Evolutionary conservation across 2,329 filamentous ascomycete genomes (phyloP), one percentile per base, ranked within the genome.

Genomic region (Chaetomiaceae sp.): DNA sequence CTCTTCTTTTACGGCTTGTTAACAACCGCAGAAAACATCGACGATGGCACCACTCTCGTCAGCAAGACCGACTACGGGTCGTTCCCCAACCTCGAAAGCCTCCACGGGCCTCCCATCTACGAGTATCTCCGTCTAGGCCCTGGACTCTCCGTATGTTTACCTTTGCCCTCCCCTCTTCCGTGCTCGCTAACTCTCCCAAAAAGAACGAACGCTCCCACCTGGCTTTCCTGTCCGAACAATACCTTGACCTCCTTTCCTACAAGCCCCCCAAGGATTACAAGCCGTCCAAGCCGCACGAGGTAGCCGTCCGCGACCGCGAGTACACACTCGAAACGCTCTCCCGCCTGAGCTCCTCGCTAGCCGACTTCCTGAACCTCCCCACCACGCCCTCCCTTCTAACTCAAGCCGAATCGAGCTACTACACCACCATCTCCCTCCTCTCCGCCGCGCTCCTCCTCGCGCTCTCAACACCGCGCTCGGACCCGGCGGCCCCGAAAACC

Each of bases 131-230:
- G 71, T n/a, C 61, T 78, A 19, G 79, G 79, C 0, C 78, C 79
- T 3, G 65, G 67, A 1, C 71, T 73, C 34, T 77, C 77, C 12
- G 78, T 81, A 66, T n/a, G n/a, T n/a, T n/a, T n/a, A 44, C 72
- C 23, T 19, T 21, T 34, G 20, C 27, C 25, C 14, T 13, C 3
- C 13, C 20, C n/a, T 10, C 8, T 17, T 25, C 2, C 13, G 5
- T 14, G 12, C 6, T 35, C 3, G 5, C 25, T 30, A 16, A 19
- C 25, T 50, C 40, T 16, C 6, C 17, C 20, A 53, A n/a, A n/a
- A n/a, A 81, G 77, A 73, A 73, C 53, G 64, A 65, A 2, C 74
- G 79, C 2, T 70, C 70, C 2, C 79, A 79, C 40, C 62, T 82
- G 0, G 62, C 67, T 8, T 59, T 81, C 12, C 63, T 78, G 0